These are phyloP conservation scores for Phyllosticta citribraziliensis DNA, from an alignment of 2,329 filamentous ascomycete genomes.

Conservation along the genomic window DNA sequence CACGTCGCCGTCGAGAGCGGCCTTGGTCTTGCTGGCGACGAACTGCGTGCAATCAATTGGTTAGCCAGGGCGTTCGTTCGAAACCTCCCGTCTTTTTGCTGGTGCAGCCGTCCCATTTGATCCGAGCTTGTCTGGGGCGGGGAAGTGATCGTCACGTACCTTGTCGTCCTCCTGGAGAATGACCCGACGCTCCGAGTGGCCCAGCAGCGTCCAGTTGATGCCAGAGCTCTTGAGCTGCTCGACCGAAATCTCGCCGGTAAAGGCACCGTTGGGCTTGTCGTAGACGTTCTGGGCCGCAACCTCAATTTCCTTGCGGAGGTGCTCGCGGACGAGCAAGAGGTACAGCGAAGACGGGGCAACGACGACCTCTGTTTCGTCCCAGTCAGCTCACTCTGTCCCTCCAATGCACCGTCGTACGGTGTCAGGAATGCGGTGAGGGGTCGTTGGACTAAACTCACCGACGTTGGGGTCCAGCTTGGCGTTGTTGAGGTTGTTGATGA, in stretches of 20 bases:
- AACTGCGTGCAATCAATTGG: conserved; percentile 35
- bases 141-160: conserved; percentile 23
- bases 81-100: not conserved
- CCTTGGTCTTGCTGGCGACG: conserved; percentile 90
- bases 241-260: conserved; percentile 92
- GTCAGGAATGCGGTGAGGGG: conserved; percentile 10
- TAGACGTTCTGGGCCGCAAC: conserved; percentile 95
- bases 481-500: conserved; percentile 80
- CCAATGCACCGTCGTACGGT: not conserved
- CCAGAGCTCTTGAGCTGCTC: conserved; percentile 80
- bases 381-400: not conserved
- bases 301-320: conserved; percentile 64
- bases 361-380: conserved; percentile 66
- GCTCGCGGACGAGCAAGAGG: conserved; percentile 75
- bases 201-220: conserved; percentile 83
- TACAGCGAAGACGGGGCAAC: conserved; percentile 86
- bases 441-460: conserved; percentile 43
- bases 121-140: not conserved
- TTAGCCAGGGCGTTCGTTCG: not conserved
- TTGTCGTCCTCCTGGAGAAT: conserved; percentile 79
- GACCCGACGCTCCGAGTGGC: conserved; percentile 90
- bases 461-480: conserved; percentile 68
- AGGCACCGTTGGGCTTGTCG: conserved; percentile 93
- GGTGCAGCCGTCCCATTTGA: not conserved
- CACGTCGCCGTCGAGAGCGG: conserved; percentile 75